Base-by-base conservation (phyloP, 306 rosid genomes). In the Psophocarpus tetragonolobus region DNA sequence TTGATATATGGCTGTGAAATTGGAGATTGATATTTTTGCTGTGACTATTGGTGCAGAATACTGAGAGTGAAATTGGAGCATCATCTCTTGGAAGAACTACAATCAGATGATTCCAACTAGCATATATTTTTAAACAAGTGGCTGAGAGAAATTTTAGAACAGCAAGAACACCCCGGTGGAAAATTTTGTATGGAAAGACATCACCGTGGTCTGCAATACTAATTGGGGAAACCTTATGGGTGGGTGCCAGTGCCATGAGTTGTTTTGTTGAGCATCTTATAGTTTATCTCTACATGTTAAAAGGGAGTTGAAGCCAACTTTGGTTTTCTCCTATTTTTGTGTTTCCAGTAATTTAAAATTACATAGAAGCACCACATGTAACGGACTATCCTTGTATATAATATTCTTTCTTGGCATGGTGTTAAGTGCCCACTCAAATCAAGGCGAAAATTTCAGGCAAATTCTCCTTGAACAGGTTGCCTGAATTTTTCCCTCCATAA, bases 31-130 rank as follows among this genome's bases (percentile, higher is more conserved):
- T n/a, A n/a, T n/a, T n/a, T n/a, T n/a, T n/a, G n/a, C n/a, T n/a
- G 29, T 73, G 39, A 48, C 17, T 57, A 69, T 56, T 78, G 64
- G 47, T 84, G 84, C 93, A 93, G 98, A 91, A 82, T 82, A 89
- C 92, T 0, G 98, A 88, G 60, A 87, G 90, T 47, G 96, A 86
- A 87, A 93, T 93, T 6, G 98, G 96, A 80, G 95, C 98, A n/a
- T 93, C 92, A 11, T 93, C 91, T 71, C 67, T 87, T 8, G 98
- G 98, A 72, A 86, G 98, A 87, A 87, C 97, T 10, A 61, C 71
- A 8, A 93, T 93, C 58, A 91, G 98, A 84, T 93, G 85, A 88
- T 80, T 36, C 18, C 26, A 26, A 20, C 14, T 33, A 44, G 18
- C 60, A 76, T 33, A 0, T n/a, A 45, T 26, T 30, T 24, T n/a